Evolutionary conservation across 495 filamentous ascomycete species (phyloP).

Genomic region (Penicillium canariense): DNA sequence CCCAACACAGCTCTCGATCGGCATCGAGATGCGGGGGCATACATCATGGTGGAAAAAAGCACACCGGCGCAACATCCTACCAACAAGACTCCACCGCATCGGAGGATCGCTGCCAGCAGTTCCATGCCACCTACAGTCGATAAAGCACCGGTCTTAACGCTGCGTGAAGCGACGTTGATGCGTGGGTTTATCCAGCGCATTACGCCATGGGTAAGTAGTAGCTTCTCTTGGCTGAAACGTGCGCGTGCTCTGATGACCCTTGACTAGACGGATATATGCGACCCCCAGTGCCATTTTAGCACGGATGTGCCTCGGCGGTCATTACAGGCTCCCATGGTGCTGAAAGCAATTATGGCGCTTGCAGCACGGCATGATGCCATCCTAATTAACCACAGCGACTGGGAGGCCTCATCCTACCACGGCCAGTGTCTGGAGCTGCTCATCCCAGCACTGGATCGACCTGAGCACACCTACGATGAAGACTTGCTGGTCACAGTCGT

Average conservation of each 20-base stretch:
- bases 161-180: constrained; percentile 35
- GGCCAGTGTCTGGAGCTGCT: constrained; percentile 37
- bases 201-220: constrained; percentile 32
- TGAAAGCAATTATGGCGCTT: constrained; percentile 36
- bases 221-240: neutral
- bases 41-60: neutral
- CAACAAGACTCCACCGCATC: neutral
- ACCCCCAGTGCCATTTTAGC: constrained; percentile 35
- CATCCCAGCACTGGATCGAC: constrained; percentile 29
- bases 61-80: neutral
- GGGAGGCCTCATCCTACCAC: constrained; percentile 40
- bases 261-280: constrained; percentile 36
- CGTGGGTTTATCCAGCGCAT: constrained; percentile 36
- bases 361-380: constrained; percentile 38
- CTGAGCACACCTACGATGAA: constrained; percentile 33
- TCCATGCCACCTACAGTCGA: neutral
- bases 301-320: constrained; percentile 35
- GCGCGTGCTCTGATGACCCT: neutral
- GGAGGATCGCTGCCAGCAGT: neutral
- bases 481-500: constrained; percentile 38
- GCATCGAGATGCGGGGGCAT: neutral
- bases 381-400: constrained; percentile 28
- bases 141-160: constrained; percentile 14
- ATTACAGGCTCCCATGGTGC: constrained; percentile 33
- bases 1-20: neutral